Percentiles rank a stretch among this genome's conserved stretches.
Evolutionary conservation across 163 green algal species (phyloP).

Genomic region (Volvox carteri): DNA sequence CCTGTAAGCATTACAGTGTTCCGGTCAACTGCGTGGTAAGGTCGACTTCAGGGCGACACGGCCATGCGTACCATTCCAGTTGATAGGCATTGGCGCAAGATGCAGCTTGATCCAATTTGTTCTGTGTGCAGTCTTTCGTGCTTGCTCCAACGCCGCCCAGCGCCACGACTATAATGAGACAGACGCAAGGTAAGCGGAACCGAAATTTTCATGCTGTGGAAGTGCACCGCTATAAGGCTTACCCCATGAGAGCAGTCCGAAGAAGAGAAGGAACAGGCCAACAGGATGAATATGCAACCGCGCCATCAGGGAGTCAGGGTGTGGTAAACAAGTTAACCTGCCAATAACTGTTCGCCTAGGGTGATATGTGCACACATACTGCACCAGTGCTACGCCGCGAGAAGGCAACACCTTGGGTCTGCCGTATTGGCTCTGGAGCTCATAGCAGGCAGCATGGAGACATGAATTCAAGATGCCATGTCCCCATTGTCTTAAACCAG

Average conservation of each 20-base stretch:
- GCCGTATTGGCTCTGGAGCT: background rate
- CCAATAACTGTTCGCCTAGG: too few relatives aligned
- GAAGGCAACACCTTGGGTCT: background rate
- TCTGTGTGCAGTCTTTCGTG: constrained; percentile 49
- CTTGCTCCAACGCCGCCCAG: constrained; percentile 53
- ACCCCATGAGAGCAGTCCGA: constrained; percentile 54
- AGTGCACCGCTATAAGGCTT: background rate
- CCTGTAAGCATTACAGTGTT: constrained; percentile 8
- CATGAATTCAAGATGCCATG: too few relatives aligned
- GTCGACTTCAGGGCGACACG: background rate
- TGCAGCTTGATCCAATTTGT: background rate
- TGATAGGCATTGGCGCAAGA: constrained; percentile 50
- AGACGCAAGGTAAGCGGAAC: background rate
- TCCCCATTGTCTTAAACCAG: too few relatives aligned
- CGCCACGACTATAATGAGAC: constrained; percentile 42
- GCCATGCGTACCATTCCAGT: constrained; percentile 56
- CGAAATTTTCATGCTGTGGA: background rate
- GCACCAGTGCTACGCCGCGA: background rate
- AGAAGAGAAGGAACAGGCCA: constrained; percentile 61
- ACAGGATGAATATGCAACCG: constrained; percentile 61
- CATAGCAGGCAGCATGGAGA: too few relatives aligned
- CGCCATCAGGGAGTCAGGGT: constrained; percentile 43
- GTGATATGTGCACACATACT: too few relatives aligned
- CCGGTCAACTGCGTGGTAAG: background rate
- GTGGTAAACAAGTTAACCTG: too few relatives aligned